Evolutionary conservation across 371 early-diverging fungal genomes (phyloP), one percentile per base, ranked within the genome.

Genomic region (Mucor sp.): DNA sequence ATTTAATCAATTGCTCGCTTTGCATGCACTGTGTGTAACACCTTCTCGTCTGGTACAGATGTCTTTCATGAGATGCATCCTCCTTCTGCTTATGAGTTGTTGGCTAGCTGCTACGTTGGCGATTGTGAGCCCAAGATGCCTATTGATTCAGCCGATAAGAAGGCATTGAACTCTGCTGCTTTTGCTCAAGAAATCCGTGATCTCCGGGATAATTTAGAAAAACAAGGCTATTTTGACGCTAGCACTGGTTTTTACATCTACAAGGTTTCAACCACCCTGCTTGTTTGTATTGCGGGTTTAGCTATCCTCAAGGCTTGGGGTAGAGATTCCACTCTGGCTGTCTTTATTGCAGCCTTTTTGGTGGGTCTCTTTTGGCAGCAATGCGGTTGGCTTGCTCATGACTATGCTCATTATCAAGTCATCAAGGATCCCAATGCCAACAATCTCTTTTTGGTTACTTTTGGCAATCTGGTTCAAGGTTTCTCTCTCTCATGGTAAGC

Each of bases 41-140:
- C 12, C 11, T 7, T 3, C 25, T 41, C 39, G 12, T 60, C 28
- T 27, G 21, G 4, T 23, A 21, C 68, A 89, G 95, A 93, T 70
- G 91, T 92, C 8, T 97, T 97, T 74, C 89, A 93, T 69, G 91
- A 90, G n/a, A 92, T 95, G 89, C 95, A 95, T 74, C 89, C 88
- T 17, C 82, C 80, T 65, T 80, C 86, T 60, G 87, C 93, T 21
- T 83, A 87, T 66, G 87, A 91, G 71, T 76, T 89, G 6, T 76
- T 95, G 59, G 89, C 90, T 68, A 89, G 93, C 78, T 91, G 84
- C 69, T 93, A 93, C 73, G 91, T 87, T 47, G 94, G 92, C 43
- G 94, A 95, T 64, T 72, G 93, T 27, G 87, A 65, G 41, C 72
- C 77, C 19, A 58, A 74, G 19, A 7, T 56, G 3, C 30, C 39